Conservation (phyloP, 2,329 filamentous ascomycete species). For the Colletotrichum orbiculare region DNA sequence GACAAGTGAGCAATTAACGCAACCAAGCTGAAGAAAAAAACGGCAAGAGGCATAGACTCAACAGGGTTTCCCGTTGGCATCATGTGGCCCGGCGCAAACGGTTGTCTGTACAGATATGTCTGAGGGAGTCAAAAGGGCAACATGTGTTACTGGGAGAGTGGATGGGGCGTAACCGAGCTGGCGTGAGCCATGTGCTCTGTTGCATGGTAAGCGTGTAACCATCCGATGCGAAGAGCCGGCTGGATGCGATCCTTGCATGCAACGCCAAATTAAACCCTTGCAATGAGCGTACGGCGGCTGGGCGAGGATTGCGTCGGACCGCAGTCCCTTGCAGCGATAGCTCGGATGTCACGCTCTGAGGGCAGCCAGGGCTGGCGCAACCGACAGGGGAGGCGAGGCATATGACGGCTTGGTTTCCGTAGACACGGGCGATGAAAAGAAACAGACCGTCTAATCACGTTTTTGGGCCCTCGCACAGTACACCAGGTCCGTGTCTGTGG, state of each 20-base stretch:
- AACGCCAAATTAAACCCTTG: slow-evolving; percentile 10
- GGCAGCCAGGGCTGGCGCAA: too few species aligned
- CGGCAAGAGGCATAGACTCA: too few species aligned
- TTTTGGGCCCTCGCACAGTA: too few species aligned
- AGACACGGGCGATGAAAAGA: too few species aligned
- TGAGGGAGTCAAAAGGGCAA: slow-evolving; percentile 40
- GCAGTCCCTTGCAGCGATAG: slow-evolving; percentile 48
- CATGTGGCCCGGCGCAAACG: too few species aligned
- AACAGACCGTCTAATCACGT: too few species aligned
- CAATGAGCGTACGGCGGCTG: slow-evolving; percentile 19
- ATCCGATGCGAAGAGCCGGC: slow-evolving; percentile 15
- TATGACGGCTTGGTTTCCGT: too few species aligned
- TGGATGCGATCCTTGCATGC: slow-evolving; percentile 26
- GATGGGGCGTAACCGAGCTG: neutral
- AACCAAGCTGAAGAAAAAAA: too few species aligned
- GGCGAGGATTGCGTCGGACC: slow-evolving; percentile 47
- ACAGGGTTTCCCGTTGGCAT: too few species aligned
- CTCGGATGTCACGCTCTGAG: slow-evolving; percentile 14
- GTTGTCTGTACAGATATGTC: slow-evolving; percentile 10
- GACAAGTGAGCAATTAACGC: too few species aligned
- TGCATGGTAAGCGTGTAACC: slow-evolving; percentile 13
- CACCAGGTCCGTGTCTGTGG: too few species aligned
- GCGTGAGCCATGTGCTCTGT: slow-evolving; percentile 40
- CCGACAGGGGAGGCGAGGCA: too few species aligned
- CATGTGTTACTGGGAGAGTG: neutral